A percentile compares a stretch with the other conserved stretches of the same genome.
Evolutionary conservation across 2,329 filamentous ascomycete species (phyloP).

Genomic region (Scleromitrula shiraiana): DNA sequence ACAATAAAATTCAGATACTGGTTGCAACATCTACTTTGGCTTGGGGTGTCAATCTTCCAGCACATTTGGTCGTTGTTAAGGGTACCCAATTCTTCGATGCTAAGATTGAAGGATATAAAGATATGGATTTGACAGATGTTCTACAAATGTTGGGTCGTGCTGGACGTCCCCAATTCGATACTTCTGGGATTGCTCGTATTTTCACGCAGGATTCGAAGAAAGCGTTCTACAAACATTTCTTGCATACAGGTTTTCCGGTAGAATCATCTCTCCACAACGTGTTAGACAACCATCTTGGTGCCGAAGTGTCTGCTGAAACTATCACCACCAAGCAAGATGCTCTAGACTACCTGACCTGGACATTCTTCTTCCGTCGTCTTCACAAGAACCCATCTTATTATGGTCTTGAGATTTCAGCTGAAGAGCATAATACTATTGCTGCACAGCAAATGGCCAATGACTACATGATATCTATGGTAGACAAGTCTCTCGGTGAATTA

Average conservation of each 20-base stretch:
- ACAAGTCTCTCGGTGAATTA: conserved; percentile 74
- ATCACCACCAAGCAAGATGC: conserved; percentile 94
- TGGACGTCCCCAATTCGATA: conserved; percentile 92
- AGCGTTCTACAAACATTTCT: conserved; percentile 98
- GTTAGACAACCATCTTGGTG: conserved; percentile 90
- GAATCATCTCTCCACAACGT: conserved; percentile 96
- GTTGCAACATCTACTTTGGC: conserved; percentile 84
- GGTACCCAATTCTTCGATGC: conserved; percentile 98
- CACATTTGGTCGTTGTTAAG: conserved; percentile 94
- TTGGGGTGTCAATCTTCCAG: conserved; percentile 96
- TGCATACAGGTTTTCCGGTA: conserved; percentile 96
- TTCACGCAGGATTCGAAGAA: conserved; percentile 98
- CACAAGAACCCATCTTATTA: conserved; percentile 99
- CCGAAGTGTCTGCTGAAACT: conserved; percentile 89
- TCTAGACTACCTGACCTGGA: conserved; percentile 96
- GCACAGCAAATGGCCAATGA: conserved; percentile 86
- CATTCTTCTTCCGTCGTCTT: conserved; percentile 94
- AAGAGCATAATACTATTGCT: conserved; percentile 80
- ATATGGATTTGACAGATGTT: conserved; percentile 98
- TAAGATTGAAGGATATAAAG: conserved; percentile 94
- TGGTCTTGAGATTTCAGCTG: conserved; percentile 83
- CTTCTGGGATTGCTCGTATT: conserved; percentile 89
- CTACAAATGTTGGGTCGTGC: conserved; percentile 96
- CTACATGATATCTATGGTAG: conserved; percentile 90
- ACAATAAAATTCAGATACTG: conserved; percentile 97